Base-by-base conservation (phyloP, 106 monocot species). In the Allium fistulosum region DNA sequence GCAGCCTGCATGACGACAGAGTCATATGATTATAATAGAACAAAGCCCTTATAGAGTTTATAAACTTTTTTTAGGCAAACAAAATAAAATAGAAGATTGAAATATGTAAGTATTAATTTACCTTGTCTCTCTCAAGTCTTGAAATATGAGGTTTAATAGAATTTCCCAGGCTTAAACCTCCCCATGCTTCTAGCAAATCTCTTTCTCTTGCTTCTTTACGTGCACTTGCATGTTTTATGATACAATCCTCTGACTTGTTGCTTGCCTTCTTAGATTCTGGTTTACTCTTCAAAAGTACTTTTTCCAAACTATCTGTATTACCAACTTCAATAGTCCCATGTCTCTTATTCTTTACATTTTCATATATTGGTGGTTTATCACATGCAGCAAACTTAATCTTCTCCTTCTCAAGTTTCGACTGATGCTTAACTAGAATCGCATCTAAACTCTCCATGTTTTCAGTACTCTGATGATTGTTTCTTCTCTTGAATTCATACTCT, bases 101-200 rank as follows among this genome's bases (percentile, higher is more conserved):
- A 37, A 37, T 37, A 37, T 37, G 4, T 37, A 37, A 37, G 37
- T 37, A 1, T 37, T 4, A 37, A 37, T 11, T 78, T 65, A 85
- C 93, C 84, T 76, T 94, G 12, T 94, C 89, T 58, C 68, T 64
- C 73, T 89, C 93, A 37, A 94, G 82, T 77, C 80, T 88, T n/a
- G 96, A 91, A 27, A 86, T 51, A 80, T 79, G 81, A 15, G 88
- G 91, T 27, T 52, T 61, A 4, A 96, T 76, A 26, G 86, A 86
- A 74, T 86, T 92, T 17, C 78, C 86, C 66, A 96, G 80, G 69
- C 96, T 88, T 70, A 91, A 56, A 45, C 91, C 91, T 75, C 96
- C 91, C 96, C 96, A 96, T 62, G 83, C 83, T 72, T 96, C 86
- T 60, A 72, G 83, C 77, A 96, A 51, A 67, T 91, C 91, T 64